phyloP scores from a whole-genome alignment of 345 rosid species.

The Anacardium occidentale region DNA sequence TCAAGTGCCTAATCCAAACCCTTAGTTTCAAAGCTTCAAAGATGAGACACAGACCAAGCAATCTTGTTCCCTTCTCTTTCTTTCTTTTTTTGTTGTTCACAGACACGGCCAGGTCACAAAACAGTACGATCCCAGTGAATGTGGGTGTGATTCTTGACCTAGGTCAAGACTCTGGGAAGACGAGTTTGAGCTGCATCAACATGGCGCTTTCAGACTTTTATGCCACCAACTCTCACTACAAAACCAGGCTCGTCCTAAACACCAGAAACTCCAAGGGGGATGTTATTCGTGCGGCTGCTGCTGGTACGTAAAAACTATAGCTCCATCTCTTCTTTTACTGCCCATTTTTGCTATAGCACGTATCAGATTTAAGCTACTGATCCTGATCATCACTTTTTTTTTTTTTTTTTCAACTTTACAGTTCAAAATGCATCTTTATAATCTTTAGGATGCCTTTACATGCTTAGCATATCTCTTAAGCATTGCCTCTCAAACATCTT shows the following conservation, averaged over 20 bases:
- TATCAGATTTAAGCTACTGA: no score
- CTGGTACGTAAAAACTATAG: conserved; percentile 37
- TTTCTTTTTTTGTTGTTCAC: background rate
- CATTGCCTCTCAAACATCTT: no score
- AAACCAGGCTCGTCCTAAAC: conserved; percentile 44
- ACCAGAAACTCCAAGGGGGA: conserved; percentile 40
- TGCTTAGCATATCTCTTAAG: no score
- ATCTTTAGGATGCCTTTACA: no score
- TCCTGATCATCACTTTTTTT: no score
- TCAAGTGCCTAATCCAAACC: background rate
- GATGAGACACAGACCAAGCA: background rate
- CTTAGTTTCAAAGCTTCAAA: no score
- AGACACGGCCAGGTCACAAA: conserved; percentile 22
- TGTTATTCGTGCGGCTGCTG: conserved; percentile 53
- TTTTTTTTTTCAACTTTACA: no score
- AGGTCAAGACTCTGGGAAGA: conserved; percentile 21
- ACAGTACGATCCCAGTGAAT: conserved; percentile 27
- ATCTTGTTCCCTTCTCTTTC: background rate
- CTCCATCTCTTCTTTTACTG: conserved; percentile 9
- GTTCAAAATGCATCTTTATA: no score
- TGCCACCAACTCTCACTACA: conserved; percentile 28
- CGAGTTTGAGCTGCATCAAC: conserved; percentile 42
- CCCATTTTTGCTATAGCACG: no score
- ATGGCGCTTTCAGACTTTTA: conserved; percentile 63
- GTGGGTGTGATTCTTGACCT: conserved; percentile 56